Evolutionary conservation across 1,284 basidiomycete species (phyloP).

Genomic region (Tranzscheliella williamsii): DNA sequence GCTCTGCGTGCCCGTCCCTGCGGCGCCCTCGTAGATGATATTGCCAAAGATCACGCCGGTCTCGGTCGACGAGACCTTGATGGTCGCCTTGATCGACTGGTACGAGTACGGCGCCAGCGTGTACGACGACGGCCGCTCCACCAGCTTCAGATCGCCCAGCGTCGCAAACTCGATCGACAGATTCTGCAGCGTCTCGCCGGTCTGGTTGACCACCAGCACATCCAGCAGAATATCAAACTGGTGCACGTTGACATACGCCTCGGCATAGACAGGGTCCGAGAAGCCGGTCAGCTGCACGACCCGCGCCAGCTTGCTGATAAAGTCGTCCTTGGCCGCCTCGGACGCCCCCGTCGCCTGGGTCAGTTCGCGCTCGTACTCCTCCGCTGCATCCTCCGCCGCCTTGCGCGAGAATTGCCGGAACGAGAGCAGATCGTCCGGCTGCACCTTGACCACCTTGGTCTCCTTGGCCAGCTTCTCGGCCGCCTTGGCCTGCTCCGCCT

Average conservation of each 20-base stretch:
- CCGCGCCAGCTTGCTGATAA: slow-evolving; percentile 90
- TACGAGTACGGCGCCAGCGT: slow-evolving; percentile 95
- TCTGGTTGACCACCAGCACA: slow-evolving; percentile 96
- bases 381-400: slow-evolving; percentile 65
- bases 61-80: slow-evolving; percentile 84
- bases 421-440: slow-evolving; percentile 87
- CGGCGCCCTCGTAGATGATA: slow-evolving; percentile 80
- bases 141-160: slow-evolving; percentile 93
- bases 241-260: slow-evolving; percentile 96
- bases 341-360: slow-evolving; percentile 83
- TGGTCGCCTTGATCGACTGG: slow-evolving; percentile 98
- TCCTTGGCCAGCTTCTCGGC: slow-evolving; percentile 84
- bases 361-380: slow-evolving; percentile 83
- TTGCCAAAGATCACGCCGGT: slow-evolving; percentile 98
- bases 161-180: slow-evolving; percentile 97
- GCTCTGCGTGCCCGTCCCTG: slow-evolving; percentile 42
- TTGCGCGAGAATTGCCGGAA: slow-evolving; percentile 97
- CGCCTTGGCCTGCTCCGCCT: slow-evolving; percentile 69
- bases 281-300: slow-evolving; percentile 97
- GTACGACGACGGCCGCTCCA: slow-evolving; percentile 88
- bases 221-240: slow-evolving; percentile 95
- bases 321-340: slow-evolving; percentile 81
- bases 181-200: slow-evolving; percentile 90
- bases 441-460: slow-evolving; percentile 73
- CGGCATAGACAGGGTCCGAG: slow-evolving; percentile 97